Conservation (phyloP, 371 early-diverging fungal genomes). For the Circinella minor region DNA sequence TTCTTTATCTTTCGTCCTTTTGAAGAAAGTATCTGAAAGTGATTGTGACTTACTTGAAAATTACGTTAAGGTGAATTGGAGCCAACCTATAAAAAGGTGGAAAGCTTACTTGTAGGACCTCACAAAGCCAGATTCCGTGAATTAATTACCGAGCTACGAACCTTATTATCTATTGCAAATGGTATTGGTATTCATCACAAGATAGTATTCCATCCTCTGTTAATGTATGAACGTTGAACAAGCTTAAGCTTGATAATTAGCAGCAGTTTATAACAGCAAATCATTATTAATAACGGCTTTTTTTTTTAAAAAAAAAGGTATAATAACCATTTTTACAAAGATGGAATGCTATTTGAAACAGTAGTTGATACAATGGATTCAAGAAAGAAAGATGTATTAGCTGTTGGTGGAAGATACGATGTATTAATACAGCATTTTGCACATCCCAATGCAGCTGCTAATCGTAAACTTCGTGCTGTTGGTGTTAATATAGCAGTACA, state of each 20-base stretch:
- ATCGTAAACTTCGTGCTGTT: constrained; percentile 68
- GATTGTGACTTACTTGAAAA: neutral
- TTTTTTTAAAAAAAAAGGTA: constrained; percentile 43
- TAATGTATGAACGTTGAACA: constrained; percentile 52
- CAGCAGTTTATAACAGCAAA: neutral
- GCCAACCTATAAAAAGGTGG: constrained; percentile 52
- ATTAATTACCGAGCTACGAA: constrained; percentile 52
- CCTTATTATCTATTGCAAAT: constrained; percentile 52
- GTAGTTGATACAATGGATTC: constrained; percentile 56
- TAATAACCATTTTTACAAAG: constrained; percentile 75
- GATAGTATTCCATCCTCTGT: constrained; percentile 69
- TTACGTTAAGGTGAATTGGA: constrained; percentile 56
- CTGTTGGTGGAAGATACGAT: constrained; percentile 90
- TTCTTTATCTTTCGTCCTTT: no score
- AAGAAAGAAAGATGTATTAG: constrained; percentile 76
- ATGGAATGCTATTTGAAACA: constrained; percentile 79
- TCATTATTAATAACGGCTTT: neutral
- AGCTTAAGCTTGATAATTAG: no score
- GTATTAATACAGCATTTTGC: constrained; percentile 52
- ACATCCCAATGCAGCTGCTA: constrained; percentile 42
- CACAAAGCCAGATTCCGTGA: constrained; percentile 55
- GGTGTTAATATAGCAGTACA: constrained; percentile 85
- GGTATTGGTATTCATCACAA: constrained; percentile 68
- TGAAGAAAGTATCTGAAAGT: no score
- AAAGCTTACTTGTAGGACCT: constrained; percentile 60